phyloP scores from a whole-genome alignment of 495 filamentous ascomycete species.

The Tirmania nivea region DNA sequence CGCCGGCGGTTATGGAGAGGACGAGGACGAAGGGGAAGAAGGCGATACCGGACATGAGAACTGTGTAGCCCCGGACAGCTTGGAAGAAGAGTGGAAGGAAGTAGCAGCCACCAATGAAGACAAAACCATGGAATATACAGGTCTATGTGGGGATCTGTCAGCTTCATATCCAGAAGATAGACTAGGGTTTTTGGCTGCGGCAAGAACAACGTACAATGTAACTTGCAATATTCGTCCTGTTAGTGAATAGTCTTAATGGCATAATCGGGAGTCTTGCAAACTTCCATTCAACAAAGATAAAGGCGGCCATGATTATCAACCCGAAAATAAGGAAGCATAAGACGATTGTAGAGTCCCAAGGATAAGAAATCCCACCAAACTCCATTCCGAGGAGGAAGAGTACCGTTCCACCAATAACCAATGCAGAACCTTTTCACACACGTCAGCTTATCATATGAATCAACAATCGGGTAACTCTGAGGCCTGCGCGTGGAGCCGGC shows the following conservation, averaged over 20 bases:
- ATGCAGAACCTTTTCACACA: constrained; percentile 19
- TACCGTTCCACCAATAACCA: constrained; percentile 52
- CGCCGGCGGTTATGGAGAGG: constrained; percentile 42
- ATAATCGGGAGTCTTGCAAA: constrained; percentile 59
- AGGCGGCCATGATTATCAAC: constrained; percentile 35
- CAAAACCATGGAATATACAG: constrained; percentile 43
- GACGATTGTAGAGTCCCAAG: constrained; percentile 55
- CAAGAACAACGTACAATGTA: constrained; percentile 7
- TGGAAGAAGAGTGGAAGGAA: constrained; percentile 60
- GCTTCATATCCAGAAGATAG: neutral
- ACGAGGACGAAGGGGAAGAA: constrained; percentile 51
- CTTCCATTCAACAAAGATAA: constrained; percentile 46
- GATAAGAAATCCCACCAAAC: constrained; percentile 51
- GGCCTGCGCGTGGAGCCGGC: too few species aligned
- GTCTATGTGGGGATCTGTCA: constrained; percentile 13
- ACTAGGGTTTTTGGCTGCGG: too few species aligned
- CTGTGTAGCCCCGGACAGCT: constrained; percentile 45
- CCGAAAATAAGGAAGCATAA: constrained; percentile 66
- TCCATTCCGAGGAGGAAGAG: constrained; percentile 68
- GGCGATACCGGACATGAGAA: constrained; percentile 60
- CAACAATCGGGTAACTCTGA: too few species aligned
- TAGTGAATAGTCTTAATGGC: constrained; percentile 44
- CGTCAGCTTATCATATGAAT: too few species aligned
- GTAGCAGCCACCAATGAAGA: constrained; percentile 54
- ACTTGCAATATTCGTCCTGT: constrained; percentile 34